Conservation (phyloP, 768 basidiomycete genomes). For the Boletus sp. region DNA sequence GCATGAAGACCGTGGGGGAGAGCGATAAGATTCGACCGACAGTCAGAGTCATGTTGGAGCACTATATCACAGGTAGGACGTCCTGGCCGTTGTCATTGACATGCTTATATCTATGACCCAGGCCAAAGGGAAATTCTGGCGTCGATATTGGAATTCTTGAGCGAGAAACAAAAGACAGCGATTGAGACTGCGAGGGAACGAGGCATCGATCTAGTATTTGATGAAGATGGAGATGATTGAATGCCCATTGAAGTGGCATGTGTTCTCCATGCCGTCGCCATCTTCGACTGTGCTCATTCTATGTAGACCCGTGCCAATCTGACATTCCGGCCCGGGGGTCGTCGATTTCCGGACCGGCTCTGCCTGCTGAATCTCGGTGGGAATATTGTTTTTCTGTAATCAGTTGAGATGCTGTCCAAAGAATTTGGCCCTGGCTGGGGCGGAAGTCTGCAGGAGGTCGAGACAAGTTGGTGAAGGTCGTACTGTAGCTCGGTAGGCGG, state of each 20-base stretch:
- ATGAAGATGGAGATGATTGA: constrained; percentile 26
- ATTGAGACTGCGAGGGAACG: constrained; percentile 45
- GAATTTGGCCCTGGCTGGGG: too few species aligned
- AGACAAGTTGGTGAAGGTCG: too few species aligned
- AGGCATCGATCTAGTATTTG: constrained; percentile 55
- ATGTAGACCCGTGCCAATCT: too few species aligned
- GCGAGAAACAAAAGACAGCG: constrained; percentile 45
- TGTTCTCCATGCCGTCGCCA: background rate
- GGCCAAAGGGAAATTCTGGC: constrained; percentile 60
- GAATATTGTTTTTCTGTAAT: too few species aligned
- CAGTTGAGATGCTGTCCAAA: too few species aligned
- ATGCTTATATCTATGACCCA: constrained; percentile 17
- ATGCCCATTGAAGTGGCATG: background rate
- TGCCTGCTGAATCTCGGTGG: too few species aligned
- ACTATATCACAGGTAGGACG: constrained; percentile 62
- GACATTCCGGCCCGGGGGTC: too few species aligned
- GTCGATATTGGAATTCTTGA: constrained; percentile 49
- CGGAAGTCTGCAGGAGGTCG: too few species aligned
- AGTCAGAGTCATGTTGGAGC: constrained; percentile 59
- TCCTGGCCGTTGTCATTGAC: background rate
- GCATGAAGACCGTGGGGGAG: constrained; percentile 40
- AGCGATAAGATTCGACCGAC: constrained; percentile 44
- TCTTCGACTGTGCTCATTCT: too few species aligned
- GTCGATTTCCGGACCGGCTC: too few species aligned
- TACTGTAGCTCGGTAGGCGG: too few species aligned